Evolutionary conservation across 306 rosid species (phyloP).

Genomic region (Boehmeria nivea): DNA sequence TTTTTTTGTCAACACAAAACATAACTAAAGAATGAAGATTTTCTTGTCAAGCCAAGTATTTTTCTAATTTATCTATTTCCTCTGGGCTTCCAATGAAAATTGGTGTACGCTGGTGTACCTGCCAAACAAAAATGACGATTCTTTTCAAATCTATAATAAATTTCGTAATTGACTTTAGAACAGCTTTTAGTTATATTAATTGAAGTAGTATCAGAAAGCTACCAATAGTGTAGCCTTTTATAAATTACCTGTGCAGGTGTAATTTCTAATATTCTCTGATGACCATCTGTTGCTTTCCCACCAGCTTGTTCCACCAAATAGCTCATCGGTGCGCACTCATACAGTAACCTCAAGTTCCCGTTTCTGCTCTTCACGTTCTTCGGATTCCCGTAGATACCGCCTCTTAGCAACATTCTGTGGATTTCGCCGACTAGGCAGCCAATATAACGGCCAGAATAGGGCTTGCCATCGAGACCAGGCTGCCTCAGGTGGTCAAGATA

Average conservation of each 20-base stretch:
- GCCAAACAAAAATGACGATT: conserved; percentile 3
- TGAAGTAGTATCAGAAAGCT: too few species aligned
- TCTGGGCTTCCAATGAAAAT: conserved; percentile 82
- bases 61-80: conserved; percentile 87
- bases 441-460: conserved; percentile 37
- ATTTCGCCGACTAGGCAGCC: conserved; percentile 41
- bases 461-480: conserved; percentile 27
- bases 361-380: conserved; percentile 25
- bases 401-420: conserved; percentile 31
- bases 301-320: conserved; percentile 40
- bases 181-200: too few species aligned
- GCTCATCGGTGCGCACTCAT: conserved; percentile 49
- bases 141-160: neutral
- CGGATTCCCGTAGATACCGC: conserved; percentile 45
- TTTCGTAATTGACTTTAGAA: too few species aligned
- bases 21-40: neutral
- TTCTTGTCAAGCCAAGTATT: conserved; percentile 47
- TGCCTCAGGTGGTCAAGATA: conserved; percentile 32
- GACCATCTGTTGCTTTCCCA: conserved; percentile 37
- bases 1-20: neutral
- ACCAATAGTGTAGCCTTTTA: neutral
- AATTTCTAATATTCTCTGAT: conserved; percentile 31
- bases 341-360: conserved; percentile 35
- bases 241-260: conserved; percentile 24
- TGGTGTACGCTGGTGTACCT: conserved; percentile 92